Evolutionary conservation across 1,284 basidiomycete genomes (phyloP).

Genomic region (Apiotrichum laibachii): DNA sequence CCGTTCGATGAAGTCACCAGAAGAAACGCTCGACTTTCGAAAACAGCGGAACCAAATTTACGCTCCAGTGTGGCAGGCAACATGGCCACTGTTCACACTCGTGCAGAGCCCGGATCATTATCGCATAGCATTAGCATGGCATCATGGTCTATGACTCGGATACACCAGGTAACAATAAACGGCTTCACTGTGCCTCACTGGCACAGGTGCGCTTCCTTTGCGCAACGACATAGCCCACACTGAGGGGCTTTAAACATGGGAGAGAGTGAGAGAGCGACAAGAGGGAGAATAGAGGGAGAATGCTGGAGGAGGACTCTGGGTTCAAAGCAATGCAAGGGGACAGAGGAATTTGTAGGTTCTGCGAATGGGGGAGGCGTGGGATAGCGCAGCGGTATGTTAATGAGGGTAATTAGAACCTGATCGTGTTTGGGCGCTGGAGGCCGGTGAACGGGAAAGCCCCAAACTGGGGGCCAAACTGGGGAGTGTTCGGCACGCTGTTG

Average conservation of each 20-base stretch:
- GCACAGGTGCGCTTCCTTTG: background rate
- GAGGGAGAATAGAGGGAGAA: background rate
- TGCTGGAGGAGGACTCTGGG: background rate
- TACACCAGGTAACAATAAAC: constrained; percentile 11
- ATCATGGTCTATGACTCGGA: constrained; percentile 12
- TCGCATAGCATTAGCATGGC: constrained; percentile 10
- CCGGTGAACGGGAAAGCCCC: constrained; percentile 6
- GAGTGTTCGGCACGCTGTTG: constrained; percentile 16
- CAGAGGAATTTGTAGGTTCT: background rate
- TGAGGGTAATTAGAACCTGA: constrained; percentile 8
- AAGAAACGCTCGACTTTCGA: too few species aligned
- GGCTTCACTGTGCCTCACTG: background rate
- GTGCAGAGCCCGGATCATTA: background rate
- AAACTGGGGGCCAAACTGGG: constrained; percentile 9
- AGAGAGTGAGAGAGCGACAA: background rate
- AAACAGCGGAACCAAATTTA: too few species aligned
- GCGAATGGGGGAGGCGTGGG: background rate
- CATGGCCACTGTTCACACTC: background rate
- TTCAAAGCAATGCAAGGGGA: background rate
- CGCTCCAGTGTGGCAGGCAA: too few species aligned
- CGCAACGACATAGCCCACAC: background rate
- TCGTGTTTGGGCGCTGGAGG: constrained; percentile 10
- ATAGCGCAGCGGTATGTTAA: background rate
- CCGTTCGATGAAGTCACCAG: too few species aligned
- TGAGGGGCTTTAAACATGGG: background rate